A percentile compares a stretch with the other conserved stretches of the same genome.
Evolutionary conservation across 1,284 basidiomycete species (phyloP).

Genomic region (Apiotrichum montevideense): DNA sequence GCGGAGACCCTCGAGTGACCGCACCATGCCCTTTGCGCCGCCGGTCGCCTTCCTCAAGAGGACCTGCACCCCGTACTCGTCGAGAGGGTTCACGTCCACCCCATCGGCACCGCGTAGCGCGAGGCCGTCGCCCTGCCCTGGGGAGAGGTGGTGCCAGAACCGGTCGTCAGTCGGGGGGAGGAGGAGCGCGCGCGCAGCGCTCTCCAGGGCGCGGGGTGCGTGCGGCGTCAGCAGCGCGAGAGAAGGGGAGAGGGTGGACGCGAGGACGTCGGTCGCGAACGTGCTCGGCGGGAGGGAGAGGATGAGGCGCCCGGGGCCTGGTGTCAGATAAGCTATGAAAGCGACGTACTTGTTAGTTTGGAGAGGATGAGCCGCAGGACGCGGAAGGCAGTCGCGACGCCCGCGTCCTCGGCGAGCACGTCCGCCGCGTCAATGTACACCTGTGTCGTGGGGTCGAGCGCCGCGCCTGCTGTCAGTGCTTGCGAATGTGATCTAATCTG

Average conservation of each 20-base stretch:
- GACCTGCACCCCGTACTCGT: conserved; percentile 27
- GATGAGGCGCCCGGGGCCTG: conserved; percentile 56
- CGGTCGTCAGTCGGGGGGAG: conserved; percentile 54
- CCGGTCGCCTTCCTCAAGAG: conserved; percentile 41
- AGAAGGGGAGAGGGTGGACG: conserved; percentile 60
- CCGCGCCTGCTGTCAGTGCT: conserved; percentile 11
- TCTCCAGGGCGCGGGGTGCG: conserved; percentile 60
- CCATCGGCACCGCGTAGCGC: conserved; percentile 22
- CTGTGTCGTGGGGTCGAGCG: conserved; percentile 20
- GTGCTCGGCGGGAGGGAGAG: conserved; percentile 58
- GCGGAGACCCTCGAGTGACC: conserved; percentile 26
- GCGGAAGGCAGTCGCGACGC: conserved; percentile 13
- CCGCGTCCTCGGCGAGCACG: conserved; percentile 37
- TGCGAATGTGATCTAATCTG: too few relatives aligned
- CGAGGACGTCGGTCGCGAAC: conserved; percentile 55
- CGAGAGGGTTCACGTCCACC: conserved; percentile 6
- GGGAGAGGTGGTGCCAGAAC: conserved; percentile 35
- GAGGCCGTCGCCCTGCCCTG: conserved; percentile 20
- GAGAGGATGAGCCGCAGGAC: conserved; percentile 28
- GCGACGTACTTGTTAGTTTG: neutral
- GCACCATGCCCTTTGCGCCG: conserved; percentile 42
- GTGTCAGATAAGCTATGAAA: neutral
- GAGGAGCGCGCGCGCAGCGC: conserved; percentile 51
- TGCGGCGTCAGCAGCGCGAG: conserved; percentile 62
- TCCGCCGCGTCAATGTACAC: conserved; percentile 42